Percentiles rank a stretch among this genome's conserved stretches.
Conservation (phyloP, 225 moss, liverwort and hornwort genomes). For the Rhytidiadelphus loreus region DNA sequence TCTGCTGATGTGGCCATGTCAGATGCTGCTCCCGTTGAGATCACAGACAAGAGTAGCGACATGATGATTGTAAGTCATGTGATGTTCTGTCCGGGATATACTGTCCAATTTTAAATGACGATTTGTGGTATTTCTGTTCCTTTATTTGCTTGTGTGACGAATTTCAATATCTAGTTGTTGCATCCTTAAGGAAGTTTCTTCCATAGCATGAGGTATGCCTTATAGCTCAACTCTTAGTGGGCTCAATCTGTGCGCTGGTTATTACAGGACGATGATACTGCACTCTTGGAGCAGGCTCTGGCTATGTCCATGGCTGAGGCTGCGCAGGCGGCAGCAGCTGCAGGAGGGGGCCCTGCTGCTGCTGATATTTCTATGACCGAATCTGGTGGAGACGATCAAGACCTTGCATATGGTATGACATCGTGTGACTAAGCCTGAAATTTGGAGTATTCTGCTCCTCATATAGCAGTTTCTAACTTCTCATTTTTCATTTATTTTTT, state of each 20-base stretch:
- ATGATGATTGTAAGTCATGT: conserved; percentile 49
- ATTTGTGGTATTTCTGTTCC: neutral
- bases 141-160: neutral
- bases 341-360: conserved; percentile 36
- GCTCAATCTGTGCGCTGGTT: neutral
- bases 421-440: neutral
- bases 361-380: conserved; percentile 71
- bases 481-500: too few relatives aligned
- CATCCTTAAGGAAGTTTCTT: neutral
- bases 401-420: conserved; percentile 70
- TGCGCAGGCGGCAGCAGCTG: conserved; percentile 58
- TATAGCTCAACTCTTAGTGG: neutral
- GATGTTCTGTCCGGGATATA: neutral
- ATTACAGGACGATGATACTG: conserved; percentile 85
- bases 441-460: neutral
- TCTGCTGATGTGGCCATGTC: conserved; percentile 76
- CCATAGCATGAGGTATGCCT: neutral
- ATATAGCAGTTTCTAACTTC: neutral
- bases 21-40: conserved; percentile 51
- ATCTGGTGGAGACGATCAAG: conserved; percentile 72
- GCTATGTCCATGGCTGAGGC: conserved; percentile 97
- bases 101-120: neutral
- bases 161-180: neutral
- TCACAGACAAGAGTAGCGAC: conserved; percentile 52
- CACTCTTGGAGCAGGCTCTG: conserved; percentile 80